These are phyloP conservation scores for Elaeis guineensis DNA, from an alignment of 176 grass and related monocot genomes.

Conservation along the genomic window DNA sequence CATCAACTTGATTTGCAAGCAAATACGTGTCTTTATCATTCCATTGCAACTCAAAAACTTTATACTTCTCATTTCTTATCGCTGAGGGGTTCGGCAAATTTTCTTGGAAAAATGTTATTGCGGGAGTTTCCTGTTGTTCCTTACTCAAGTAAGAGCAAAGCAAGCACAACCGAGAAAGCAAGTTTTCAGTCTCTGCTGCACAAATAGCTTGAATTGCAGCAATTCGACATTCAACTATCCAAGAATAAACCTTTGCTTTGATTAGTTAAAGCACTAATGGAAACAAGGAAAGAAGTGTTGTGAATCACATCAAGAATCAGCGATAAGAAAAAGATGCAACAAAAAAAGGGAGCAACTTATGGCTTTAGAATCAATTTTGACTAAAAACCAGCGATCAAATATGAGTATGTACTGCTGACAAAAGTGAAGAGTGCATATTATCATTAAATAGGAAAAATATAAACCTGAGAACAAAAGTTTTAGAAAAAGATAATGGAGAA, in stretches of 20 bases:
- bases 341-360: not conserved
- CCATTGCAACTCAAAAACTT: conserved; percentile 58
- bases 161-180: conserved; percentile 39
- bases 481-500: too few relatives aligned
- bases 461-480: too few relatives aligned
- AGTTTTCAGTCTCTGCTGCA: conserved; percentile 48
- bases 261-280: too few relatives aligned
- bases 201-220: conserved; percentile 49
- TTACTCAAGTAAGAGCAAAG: conserved; percentile 32
- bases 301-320: too few relatives aligned
- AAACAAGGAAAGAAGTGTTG: too few relatives aligned
- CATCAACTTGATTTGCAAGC: conserved; percentile 29
- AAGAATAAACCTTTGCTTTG: not conserved
- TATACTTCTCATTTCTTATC: conserved; percentile 32
- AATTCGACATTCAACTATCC: conserved; percentile 36
- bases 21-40: conserved; percentile 28
- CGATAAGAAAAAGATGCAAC: not conserved
- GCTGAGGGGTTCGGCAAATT: conserved; percentile 51
- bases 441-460: too few relatives aligned
- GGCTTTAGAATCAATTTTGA: too few relatives aligned
- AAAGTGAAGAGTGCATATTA: too few relatives aligned
- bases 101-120: conserved; percentile 64
- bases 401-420: too few relatives aligned
- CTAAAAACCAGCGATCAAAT: too few relatives aligned
- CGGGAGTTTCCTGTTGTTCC: conserved; percentile 53